Evolutionary conservation across 1,284 basidiomycete species (phyloP), one percentile per base, ranked within the genome.

Genomic region (Athelia psychrophila): DNA sequence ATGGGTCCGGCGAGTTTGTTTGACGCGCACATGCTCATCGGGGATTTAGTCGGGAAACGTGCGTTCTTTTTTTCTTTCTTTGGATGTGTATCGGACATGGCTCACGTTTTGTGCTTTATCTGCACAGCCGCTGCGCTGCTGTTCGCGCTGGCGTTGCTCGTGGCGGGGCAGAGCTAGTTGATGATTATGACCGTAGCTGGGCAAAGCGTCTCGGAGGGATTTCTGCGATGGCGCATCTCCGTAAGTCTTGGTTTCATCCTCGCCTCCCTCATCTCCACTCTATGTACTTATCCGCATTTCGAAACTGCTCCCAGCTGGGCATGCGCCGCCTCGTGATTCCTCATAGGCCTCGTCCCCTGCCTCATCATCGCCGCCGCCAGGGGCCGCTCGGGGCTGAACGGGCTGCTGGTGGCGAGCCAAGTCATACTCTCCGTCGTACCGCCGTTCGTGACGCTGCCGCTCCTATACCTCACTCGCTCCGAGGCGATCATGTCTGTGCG

Each of bases 171-270:
- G 67, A 87, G 84, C 36, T 88, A 92, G 0, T 86, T 84, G 36
- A 84, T 95, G 56, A 91, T 91, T 0, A 90, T 88, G 2, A 94
- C 92, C 0, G 72, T 94, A 27, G 84, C 90, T 0, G 93, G 93
- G 0, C 83, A 94, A 66, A 80, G 91, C 50, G 87, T 95, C 36
- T 86, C 84, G 2, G 91, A 95, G 65, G 92, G 92, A 1, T 93
- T 93, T 67, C 81, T 95, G 58, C 79, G 86, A 55, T 94, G 91
- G 92, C 76, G 75, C 38, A 76, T 89, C 20, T 86, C 86, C 51
- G 85, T 86, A 64, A 59, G 84, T 66, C 27, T 13, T 13, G 5
- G 27, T 30, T 30, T 13, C 27, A 5, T 30, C 13, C 13, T 6
- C 27, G 5, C n/a, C n/a, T n/a, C n/a, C n/a, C n/a, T n/a, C n/a